These are phyloP conservation scores for Herpetospermum pedunculosum DNA, from an alignment of 306 rosid genomes.

Conservation along the genomic window DNA sequence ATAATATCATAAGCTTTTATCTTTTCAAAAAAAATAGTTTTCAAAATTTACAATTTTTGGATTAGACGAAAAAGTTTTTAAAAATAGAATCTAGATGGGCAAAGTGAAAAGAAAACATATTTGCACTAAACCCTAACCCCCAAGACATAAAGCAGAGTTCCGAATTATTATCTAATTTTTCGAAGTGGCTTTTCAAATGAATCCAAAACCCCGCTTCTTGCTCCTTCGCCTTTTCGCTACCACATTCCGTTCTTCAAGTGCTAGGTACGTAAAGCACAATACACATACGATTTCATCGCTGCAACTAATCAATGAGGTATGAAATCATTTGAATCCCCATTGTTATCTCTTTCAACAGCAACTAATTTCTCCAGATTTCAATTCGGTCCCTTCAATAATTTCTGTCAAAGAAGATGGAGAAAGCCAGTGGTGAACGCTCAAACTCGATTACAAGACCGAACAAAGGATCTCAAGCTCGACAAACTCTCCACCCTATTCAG, in stretches of 20 bases:
- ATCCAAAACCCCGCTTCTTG: too few relatives aligned
- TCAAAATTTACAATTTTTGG: too few relatives aligned
- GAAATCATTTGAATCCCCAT: neutral
- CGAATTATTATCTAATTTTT: too few relatives aligned
- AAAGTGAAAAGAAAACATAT: too few relatives aligned
- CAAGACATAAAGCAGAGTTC: too few relatives aligned
- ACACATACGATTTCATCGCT: neutral
- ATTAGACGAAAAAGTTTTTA: too few relatives aligned
- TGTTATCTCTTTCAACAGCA: neutral
- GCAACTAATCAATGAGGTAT: neutral
- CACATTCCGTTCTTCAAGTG: neutral
- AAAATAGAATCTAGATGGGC: too few relatives aligned
- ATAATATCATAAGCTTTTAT: too few relatives aligned
- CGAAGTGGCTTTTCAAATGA: too few relatives aligned
- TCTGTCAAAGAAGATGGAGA: constrained; percentile 49
- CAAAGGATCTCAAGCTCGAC: constrained; percentile 50
- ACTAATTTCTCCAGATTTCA: neutral
- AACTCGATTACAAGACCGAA: constrained; percentile 59
- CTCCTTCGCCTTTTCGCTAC: too few relatives aligned
- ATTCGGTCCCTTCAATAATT: constrained; percentile 35
- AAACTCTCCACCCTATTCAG: constrained; percentile 26
- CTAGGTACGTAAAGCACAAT: neutral
- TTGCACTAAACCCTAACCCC: too few relatives aligned
- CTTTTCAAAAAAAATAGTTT: too few relatives aligned
- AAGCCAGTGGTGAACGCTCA: constrained; percentile 48